Conservation (phyloP, 176 grass and related monocot genomes). For the Urochloa ruziziensis region DNA sequence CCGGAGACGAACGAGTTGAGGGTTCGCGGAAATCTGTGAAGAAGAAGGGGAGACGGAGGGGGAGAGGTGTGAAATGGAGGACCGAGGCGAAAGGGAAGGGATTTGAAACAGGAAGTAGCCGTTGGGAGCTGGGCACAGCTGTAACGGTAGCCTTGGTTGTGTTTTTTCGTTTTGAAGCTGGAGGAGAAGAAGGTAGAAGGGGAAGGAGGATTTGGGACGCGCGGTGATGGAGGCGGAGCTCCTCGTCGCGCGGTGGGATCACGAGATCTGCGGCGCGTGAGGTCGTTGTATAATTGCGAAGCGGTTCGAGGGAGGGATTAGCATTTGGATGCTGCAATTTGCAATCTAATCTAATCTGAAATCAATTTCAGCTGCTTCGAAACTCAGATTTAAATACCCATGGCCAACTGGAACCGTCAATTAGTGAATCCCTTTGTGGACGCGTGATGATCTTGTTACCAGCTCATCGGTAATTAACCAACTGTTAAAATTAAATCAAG, state of each 20-base stretch:
- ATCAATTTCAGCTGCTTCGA: not conserved
- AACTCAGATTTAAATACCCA: not conserved
- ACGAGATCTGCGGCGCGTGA: not conserved
- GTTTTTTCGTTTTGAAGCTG: conserved; percentile 48
- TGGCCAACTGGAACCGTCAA: not conserved
- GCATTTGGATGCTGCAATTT: not conserved
- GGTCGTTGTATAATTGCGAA: not conserved
- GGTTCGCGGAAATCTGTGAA: not conserved
- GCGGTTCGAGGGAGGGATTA: not conserved
- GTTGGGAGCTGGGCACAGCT: conserved; percentile 12
- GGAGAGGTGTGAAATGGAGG: not conserved
- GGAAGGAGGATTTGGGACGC: not conserved
- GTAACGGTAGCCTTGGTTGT: conserved; percentile 24
- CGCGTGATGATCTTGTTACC: no score
- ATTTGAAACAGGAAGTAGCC: conserved; percentile 32
- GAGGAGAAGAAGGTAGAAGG: not conserved
- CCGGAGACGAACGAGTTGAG: not conserved
- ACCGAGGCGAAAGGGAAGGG: not conserved
- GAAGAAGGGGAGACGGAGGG: not conserved
- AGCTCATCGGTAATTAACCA: not conserved
- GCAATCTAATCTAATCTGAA: not conserved
- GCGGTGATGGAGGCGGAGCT: not conserved
- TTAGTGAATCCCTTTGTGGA: not conserved
- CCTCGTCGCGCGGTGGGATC: not conserved
- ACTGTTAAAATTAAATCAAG: not conserved